phyloP scores from a whole-genome alignment of 2,329 filamentous ascomycete genomes.

The Nemania sp. region DNA sequence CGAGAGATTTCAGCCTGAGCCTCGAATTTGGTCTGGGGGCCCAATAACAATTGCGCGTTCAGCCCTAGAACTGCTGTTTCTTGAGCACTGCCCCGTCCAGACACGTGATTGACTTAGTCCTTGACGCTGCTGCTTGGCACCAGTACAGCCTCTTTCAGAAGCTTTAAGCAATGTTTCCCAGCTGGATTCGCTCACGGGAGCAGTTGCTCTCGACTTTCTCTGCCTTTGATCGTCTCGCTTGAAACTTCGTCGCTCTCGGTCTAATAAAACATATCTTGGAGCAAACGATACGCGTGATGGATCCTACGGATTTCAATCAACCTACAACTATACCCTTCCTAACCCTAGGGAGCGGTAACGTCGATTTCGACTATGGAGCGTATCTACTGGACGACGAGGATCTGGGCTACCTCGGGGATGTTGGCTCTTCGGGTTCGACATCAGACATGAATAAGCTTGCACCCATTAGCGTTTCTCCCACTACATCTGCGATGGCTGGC shows the following conservation, averaged over 20 bases:
- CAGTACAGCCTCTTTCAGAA: conserved; percentile 19
- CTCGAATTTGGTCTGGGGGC: conserved; percentile 4
- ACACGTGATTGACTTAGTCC: conserved; percentile 28
- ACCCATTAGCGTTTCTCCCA: conserved; percentile 20
- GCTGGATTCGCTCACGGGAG: background rate
- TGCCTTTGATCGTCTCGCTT: background rate
- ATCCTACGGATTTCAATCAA: conserved; percentile 25
- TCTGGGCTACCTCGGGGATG: conserved; percentile 21
- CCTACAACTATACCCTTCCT: conserved; percentile 29
- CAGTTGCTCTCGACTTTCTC: background rate
- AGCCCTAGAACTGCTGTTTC: conserved; percentile 25
- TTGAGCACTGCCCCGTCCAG: conserved; percentile 26
- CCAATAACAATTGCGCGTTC: conserved; percentile 23
- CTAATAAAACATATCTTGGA: conserved; percentile 1
- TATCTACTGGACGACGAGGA: conserved; percentile 31
- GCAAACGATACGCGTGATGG: conserved; percentile 23
- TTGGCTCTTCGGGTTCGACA: conserved; percentile 27
- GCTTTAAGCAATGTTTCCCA: conserved; percentile 4
- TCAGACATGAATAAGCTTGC: conserved; percentile 22
- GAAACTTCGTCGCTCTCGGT: background rate
- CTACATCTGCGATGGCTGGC: conserved; percentile 18
- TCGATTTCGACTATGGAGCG: conserved; percentile 28
- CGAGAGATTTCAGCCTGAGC: conserved; percentile 18
- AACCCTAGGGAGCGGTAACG: conserved; percentile 24
- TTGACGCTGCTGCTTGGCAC: conserved; percentile 20